Evolutionary conservation across 768 basidiomycete species (phyloP).

Genomic region (Gelatoporia subvermispora): DNA sequence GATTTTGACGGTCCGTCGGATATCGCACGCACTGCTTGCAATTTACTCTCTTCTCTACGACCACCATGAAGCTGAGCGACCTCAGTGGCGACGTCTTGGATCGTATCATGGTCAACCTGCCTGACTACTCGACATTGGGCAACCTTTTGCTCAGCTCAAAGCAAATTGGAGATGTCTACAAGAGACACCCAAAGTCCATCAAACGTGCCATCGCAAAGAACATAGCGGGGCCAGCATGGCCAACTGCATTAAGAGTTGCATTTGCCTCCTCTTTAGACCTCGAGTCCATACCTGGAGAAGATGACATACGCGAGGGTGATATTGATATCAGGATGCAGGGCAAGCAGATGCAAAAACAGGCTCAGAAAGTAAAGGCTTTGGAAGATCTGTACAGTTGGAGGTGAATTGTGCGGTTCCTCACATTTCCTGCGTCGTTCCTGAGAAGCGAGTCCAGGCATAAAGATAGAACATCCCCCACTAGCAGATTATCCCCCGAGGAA

Average conservation of each 20-base stretch:
- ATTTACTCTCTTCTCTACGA: background rate
- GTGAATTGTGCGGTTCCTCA: background rate
- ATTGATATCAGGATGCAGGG: no score
- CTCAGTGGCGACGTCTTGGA: conserved; percentile 19
- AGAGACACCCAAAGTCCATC: conserved; percentile 17
- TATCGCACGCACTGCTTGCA: no score
- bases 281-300: conserved; percentile 1
- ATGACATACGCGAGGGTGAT: background rate
- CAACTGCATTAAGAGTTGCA: conserved; percentile 13
- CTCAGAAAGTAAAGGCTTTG: background rate
- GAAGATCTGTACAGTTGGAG: conserved; percentile 3
- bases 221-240: conserved; percentile 11
- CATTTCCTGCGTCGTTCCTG: background rate
- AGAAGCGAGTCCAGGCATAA: background rate
- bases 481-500: background rate
- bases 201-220: conserved; percentile 18
- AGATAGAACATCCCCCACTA: background rate
- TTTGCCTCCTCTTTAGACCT: conserved; percentile 1
- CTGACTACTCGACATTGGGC: conserved; percentile 19
- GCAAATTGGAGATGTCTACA: conserved; percentile 15
- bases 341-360: background rate
- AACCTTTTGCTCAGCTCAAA: conserved; percentile 17
- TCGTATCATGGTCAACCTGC: conserved; percentile 14
- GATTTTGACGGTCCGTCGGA: no score
- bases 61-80: conserved; percentile 3